Evolutionary conservation across 345 rosid species (phyloP).

Genomic region (Firmiana major): DNA sequence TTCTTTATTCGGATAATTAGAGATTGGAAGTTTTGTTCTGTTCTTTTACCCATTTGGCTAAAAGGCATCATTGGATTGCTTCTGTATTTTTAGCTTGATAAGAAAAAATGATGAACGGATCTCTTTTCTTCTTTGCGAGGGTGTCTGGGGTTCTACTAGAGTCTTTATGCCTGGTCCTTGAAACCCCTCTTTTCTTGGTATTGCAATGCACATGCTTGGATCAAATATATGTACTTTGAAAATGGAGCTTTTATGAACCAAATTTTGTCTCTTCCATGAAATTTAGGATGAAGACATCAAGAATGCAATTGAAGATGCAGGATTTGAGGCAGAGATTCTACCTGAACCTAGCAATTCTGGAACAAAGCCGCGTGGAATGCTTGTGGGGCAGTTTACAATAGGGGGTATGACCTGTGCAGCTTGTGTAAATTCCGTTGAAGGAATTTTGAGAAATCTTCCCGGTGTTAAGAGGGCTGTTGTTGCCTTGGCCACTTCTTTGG

Average conservation of each 20-base stretch:
- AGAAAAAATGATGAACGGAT: neutral
- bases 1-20: neutral
- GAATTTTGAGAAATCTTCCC: slow-evolving; percentile 74
- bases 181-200: neutral
- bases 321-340: slow-evolving; percentile 93
- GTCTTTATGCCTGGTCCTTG: neutral
- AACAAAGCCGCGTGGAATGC: slow-evolving; percentile 38
- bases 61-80: neutral
- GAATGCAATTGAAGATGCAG: slow-evolving; percentile 97
- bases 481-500: slow-evolving; percentile 86
- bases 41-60: neutral
- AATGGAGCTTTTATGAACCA: neutral
- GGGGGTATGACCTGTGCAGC: slow-evolving; percentile 99
- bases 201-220: neutral
- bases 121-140: neutral
- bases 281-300: slow-evolving; percentile 82
- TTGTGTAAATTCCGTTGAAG: slow-evolving; percentile 94
- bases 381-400: slow-evolving; percentile 80
- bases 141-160: neutral
- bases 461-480: slow-evolving; percentile 92
- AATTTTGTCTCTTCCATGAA: neutral
- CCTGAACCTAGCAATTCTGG: slow-evolving; percentile 47
- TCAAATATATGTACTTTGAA: neutral
- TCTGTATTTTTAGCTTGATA: neutral
- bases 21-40: neutral